phyloP scores from a whole-genome alignment of 2,329 filamentous ascomycete species.

The Sporothrix schenckii region DNA sequence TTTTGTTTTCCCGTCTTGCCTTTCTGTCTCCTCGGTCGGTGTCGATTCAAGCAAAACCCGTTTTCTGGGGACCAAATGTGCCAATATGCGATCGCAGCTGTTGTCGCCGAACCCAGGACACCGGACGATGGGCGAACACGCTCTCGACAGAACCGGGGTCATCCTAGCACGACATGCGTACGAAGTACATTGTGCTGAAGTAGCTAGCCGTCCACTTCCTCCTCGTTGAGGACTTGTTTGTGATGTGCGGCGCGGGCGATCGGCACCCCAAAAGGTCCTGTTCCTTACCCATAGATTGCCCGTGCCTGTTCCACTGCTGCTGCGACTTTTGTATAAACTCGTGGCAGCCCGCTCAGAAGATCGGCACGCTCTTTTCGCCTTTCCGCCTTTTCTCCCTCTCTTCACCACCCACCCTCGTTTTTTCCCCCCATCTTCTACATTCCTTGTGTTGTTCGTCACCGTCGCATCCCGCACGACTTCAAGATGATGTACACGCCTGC shows the following conservation, averaged over 20 bases:
- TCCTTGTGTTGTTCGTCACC: no score
- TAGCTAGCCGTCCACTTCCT: no score
- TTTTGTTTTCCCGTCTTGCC: background rate
- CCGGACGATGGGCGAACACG: constrained; percentile 8
- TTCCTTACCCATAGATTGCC: constrained; percentile 7
- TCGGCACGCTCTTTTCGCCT: constrained; percentile 9
- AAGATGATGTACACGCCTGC: constrained; percentile 32
- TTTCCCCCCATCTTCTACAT: background rate
- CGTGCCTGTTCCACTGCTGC: constrained; percentile 10
- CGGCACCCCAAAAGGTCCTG: background rate
- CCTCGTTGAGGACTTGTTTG: background rate
- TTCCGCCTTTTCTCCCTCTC: background rate
- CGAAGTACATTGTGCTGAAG: no score
- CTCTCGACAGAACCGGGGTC: constrained; percentile 4
- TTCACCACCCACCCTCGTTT: constrained; percentile 7
- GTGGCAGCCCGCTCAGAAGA: constrained; percentile 15
- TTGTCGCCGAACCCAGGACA: background rate
- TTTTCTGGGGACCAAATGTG: background rate
- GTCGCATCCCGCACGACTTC: background rate
- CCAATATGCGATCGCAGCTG: background rate
- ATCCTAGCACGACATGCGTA: background rate
- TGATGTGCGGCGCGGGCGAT: background rate
- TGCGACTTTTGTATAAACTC: constrained; percentile 16
- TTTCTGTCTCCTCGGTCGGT: constrained; percentile 1
- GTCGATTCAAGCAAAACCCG: constrained; percentile 20